These are phyloP conservation scores for Aureobasidium namibiae DNA, from an alignment of 2,329 filamentous ascomycete species.

Conservation along the genomic window DNA sequence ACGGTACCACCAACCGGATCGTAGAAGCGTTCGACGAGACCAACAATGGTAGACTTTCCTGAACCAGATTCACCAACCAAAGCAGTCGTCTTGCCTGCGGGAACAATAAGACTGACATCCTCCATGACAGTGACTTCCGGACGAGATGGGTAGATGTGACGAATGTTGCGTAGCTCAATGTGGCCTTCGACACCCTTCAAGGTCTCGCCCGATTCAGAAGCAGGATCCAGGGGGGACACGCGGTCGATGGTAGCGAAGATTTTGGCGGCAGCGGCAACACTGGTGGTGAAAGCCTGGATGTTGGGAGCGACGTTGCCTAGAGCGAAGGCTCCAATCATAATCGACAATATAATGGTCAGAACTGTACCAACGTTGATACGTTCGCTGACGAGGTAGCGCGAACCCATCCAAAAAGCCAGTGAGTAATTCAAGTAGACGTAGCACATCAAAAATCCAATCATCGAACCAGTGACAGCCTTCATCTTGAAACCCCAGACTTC, in stretches of 20 bases:
- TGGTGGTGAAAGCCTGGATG: constrained; percentile 75
- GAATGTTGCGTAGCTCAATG: constrained; percentile 73
- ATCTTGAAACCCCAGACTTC: constrained; percentile 68
- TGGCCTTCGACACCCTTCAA: constrained; percentile 66
- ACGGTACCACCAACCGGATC: constrained; percentile 74
- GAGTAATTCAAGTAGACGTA: constrained; percentile 82
- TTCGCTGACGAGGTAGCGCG: constrained; percentile 60
- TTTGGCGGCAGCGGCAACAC: constrained; percentile 76
- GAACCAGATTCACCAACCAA: constrained; percentile 90
- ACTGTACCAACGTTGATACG: constrained; percentile 61
- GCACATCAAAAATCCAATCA: constrained; percentile 78
- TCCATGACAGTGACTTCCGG: constrained; percentile 87
- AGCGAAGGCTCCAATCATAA: constrained; percentile 89
- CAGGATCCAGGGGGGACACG: constrained; percentile 72
- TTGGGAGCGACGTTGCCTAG: constrained; percentile 83
- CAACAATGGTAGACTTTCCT: constrained; percentile 91
- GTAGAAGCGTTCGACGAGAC: constrained; percentile 90
- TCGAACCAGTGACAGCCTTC: constrained; percentile 63
- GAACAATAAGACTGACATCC: constrained; percentile 68
- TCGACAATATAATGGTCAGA: constrained; percentile 77
- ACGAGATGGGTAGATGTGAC: constrained; percentile 89
- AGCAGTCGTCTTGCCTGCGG: constrained; percentile 85
- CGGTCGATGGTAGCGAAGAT: constrained; percentile 94
- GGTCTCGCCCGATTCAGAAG: constrained; percentile 60
- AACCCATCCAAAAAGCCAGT: constrained; percentile 82